Percentiles rank a stretch among this genome's conserved stretches.
Conservation (phyloP, 2,329 filamentous ascomycete genomes). For the Monilinia aucupariae region DNA sequence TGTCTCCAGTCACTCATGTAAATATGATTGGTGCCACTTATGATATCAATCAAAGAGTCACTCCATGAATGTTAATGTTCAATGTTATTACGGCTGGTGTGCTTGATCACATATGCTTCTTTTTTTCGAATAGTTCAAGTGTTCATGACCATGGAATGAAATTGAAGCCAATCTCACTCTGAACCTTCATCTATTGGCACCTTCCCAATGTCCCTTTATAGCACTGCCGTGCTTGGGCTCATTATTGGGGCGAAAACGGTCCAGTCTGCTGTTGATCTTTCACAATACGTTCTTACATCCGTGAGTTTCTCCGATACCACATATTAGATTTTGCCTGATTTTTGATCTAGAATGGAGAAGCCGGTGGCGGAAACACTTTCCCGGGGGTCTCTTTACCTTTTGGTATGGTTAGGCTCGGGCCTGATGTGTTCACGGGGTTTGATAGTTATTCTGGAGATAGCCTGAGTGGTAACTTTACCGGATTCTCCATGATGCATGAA, state of each 20-base stretch:
- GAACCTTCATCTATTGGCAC: neutral
- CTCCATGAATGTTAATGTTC: neutral
- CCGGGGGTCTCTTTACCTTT: constrained; percentile 21
- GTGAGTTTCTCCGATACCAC: neutral
- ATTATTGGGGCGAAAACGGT: neutral
- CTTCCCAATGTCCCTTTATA: constrained; percentile 7
- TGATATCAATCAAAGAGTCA: neutral
- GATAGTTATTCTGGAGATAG: constrained; percentile 48
- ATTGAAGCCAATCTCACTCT: neutral
- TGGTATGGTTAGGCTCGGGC: constrained; percentile 22
- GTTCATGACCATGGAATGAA: neutral
- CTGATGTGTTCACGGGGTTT: constrained; percentile 39
- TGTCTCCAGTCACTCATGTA: neutral
- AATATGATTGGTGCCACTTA: neutral
- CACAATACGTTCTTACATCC: constrained; percentile 17
- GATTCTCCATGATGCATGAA: constrained; percentile 60
- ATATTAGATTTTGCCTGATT: neutral
- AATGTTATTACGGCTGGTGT: neutral
- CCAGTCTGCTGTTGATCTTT: constrained; percentile 8
- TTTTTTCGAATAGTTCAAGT: neutral
- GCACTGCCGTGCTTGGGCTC: constrained; percentile 6
- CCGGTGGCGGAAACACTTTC: constrained; percentile 19
- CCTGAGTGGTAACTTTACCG: constrained; percentile 47
- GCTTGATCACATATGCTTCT: neutral
- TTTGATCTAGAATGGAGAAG: constrained; percentile 7